phyloP scores from a whole-genome alignment of 805 yeast genomes.

The Kurtzmaniella cleridarum region DNA sequence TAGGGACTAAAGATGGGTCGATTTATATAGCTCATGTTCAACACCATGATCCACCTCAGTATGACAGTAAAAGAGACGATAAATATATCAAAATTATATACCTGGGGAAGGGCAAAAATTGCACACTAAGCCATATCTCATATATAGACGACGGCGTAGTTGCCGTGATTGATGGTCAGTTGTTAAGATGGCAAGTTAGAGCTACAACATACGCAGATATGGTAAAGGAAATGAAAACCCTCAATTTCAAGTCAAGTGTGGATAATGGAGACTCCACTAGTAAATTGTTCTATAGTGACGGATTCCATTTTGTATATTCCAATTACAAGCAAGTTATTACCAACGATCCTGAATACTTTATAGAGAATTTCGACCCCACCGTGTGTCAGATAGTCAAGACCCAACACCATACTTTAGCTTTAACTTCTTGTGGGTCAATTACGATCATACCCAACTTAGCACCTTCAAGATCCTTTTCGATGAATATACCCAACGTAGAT shows the following conservation, averaged over 20 bases:
- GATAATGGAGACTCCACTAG: too few species aligned
- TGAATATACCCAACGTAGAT: conserved; percentile 8
- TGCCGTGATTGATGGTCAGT: background rate
- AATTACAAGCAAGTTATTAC: too few species aligned
- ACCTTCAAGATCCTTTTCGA: background rate
- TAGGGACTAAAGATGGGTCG: conserved; percentile 24
- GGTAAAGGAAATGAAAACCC: background rate
- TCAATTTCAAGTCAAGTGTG: background rate
- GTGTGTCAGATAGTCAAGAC: too few species aligned
- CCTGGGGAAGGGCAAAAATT: too few species aligned
- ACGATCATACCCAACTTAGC: conserved; percentile 1
- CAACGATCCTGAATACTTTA: too few species aligned
- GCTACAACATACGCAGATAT: background rate
- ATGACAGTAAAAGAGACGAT: conserved; percentile 31
- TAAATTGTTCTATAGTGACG: too few species aligned
- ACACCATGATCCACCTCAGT: conserved; percentile 20
- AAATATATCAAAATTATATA: conserved; percentile 25
- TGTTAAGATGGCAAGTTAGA: background rate
- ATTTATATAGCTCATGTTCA: conserved; percentile 23
- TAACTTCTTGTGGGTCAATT: conserved; percentile 2
- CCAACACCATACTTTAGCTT: too few species aligned
- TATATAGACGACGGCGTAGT: background rate
- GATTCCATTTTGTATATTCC: too few species aligned
- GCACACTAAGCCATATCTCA: too few species aligned
- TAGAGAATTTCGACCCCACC: too few species aligned